Percentiles rank a stretch among this genome's conserved stretches.
phyloP scores from a whole-genome alignment of 2,329 filamentous ascomycete genomes.

The Epichloe hybrida region DNA sequence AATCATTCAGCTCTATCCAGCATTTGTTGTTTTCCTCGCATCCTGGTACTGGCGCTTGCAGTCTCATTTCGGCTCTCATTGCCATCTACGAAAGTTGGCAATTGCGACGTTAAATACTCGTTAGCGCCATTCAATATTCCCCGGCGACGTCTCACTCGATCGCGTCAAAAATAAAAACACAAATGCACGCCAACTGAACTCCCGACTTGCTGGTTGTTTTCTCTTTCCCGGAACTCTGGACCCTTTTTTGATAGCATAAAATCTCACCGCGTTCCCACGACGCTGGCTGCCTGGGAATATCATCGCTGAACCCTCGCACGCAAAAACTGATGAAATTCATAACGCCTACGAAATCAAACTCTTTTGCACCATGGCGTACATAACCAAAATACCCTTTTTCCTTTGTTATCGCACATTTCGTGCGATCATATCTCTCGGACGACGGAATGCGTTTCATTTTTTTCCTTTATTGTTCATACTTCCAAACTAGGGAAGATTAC shows the following conservation, averaged over 20 bases:
- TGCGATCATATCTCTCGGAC: constrained; percentile 14
- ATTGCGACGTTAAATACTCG: background rate
- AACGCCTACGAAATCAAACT: background rate
- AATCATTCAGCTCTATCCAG: background rate
- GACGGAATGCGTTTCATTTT: constrained; percentile 9
- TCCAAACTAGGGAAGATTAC: constrained; percentile 2
- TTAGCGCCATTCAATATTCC: background rate
- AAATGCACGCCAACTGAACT: background rate
- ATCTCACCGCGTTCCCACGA: constrained; percentile 9
- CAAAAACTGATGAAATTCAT: background rate
- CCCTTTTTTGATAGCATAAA: background rate
- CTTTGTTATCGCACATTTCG: constrained; percentile 1
- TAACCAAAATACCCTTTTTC: constrained; percentile 5
- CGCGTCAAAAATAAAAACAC: constrained; percentile 9
- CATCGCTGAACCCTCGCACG: background rate
- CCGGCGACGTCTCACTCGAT: background rate
- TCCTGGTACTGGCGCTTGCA: constrained; percentile 7
- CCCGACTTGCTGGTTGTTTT: background rate
- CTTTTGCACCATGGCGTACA: constrained; percentile 1
- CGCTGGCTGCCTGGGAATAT: background rate
- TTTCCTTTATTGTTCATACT: constrained; percentile 11
- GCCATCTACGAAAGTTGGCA: background rate
- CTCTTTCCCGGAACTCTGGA: background rate
- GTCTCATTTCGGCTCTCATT: constrained; percentile 9
- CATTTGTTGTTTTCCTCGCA: constrained; percentile 4